These are phyloP conservation scores for Fraxinus pennsylvanica DNA, from an alignment of 257 asterid species.

Conservation along the genomic window DNA sequence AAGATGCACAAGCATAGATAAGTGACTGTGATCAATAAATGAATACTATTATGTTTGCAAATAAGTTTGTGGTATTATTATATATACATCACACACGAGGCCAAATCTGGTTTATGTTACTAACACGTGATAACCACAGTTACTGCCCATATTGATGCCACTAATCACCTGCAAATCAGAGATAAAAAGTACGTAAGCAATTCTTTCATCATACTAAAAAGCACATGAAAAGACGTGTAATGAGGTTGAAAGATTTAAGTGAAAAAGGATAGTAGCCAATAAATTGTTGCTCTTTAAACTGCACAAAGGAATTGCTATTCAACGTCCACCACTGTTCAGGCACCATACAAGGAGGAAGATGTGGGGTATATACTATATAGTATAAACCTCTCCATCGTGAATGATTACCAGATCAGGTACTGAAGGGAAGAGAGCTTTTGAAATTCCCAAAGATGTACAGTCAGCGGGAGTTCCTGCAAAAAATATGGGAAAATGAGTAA, in stretches of 20 bases:
- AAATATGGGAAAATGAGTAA: constrained; percentile 9
- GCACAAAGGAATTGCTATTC: neutral
- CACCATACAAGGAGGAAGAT: neutral
- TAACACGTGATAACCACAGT: constrained; percentile 81
- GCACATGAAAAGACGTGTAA: neutral
- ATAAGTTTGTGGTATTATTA: neutral
- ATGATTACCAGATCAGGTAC: constrained; percentile 80
- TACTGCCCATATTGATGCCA: constrained; percentile 91
- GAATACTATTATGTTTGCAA: neutral
- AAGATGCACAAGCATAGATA: neutral
- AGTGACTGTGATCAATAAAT: constrained; percentile 1
- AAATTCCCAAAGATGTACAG: constrained; percentile 80
- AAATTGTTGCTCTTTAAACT: constrained; percentile 13
- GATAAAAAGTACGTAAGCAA: constrained; percentile 18
- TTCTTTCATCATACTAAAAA: constrained; percentile 4
- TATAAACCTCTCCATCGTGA: neutral
- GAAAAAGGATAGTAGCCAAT: constrained; percentile 16
- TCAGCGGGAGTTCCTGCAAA: constrained; percentile 84
- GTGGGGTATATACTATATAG: neutral
- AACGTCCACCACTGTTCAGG: neutral
- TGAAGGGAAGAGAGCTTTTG: constrained; percentile 64
- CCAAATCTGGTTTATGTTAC: constrained; percentile 30
- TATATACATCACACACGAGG: neutral
- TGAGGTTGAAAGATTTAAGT: neutral
- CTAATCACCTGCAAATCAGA: constrained; percentile 71